Conservation (phyloP, 176 grass and related monocot species). For the Pontederia paniculata region DNA sequence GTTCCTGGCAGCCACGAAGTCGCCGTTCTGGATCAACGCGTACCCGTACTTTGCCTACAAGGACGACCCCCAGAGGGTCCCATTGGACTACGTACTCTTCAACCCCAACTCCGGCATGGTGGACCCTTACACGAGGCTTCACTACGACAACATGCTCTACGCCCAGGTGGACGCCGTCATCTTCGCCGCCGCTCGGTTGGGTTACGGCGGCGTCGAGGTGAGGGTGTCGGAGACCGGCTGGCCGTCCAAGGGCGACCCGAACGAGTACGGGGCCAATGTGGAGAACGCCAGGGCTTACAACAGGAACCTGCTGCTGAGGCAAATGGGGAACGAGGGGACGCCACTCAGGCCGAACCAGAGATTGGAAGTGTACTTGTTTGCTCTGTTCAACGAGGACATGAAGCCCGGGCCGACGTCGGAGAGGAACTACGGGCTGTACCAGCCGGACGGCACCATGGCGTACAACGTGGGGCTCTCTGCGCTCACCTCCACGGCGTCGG, state of each 20-base stretch:
- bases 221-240: slow-evolving; percentile 90
- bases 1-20: slow-evolving; percentile 50
- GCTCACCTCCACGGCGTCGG: slow-evolving; percentile 28
- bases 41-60: slow-evolving; percentile 98
- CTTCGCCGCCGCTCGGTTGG: slow-evolving; percentile 55
- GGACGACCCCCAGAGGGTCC: slow-evolving; percentile 31
- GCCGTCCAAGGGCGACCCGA: slow-evolving; percentile 76
- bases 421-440: slow-evolving; percentile 78
- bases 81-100: slow-evolving; percentile 60
- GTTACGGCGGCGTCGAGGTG: slow-evolving; percentile 46
- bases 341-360: slow-evolving; percentile 51
- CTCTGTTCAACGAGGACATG: slow-evolving; percentile 93
- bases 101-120: slow-evolving; percentile 43
- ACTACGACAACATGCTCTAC: slow-evolving; percentile 93
- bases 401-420: slow-evolving; percentile 78
- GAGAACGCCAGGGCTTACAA: slow-evolving; percentile 80
- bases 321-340: slow-evolving; percentile 59
- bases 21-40: slow-evolving; percentile 82
- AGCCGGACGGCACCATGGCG: slow-evolving; percentile 65
- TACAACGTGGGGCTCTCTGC: slow-evolving; percentile 63
- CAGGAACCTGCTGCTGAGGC: slow-evolving; percentile 59
- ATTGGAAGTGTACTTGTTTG: slow-evolving; percentile 86
- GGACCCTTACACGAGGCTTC: slow-evolving; percentile 70
- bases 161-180: slow-evolving; percentile 90
- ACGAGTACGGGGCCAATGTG: slow-evolving; percentile 63